phyloP scores from a whole-genome alignment of 371 early-diverging fungal genomes.

The Mortierella sp. region DNA sequence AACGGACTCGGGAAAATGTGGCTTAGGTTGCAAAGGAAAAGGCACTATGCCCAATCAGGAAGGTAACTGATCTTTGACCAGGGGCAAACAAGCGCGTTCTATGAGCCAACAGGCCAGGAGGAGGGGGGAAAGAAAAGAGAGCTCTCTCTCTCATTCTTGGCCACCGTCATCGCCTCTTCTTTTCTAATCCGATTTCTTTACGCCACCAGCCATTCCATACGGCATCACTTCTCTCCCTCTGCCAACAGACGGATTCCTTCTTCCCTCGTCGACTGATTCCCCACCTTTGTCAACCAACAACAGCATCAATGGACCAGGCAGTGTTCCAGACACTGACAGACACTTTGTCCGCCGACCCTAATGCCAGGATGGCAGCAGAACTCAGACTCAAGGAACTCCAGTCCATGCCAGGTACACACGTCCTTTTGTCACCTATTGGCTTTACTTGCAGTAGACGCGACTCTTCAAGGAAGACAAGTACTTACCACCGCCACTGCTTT shows the following conservation, averaged over 20 bases:
- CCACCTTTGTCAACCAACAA: not conserved
- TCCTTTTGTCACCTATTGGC: not conserved
- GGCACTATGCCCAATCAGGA: not conserved
- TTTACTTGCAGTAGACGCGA: too few relatives aligned
- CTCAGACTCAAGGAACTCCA: slow-evolving; percentile 76
- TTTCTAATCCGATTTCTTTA: not conserved
- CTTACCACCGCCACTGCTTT: not conserved
- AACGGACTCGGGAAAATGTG: not conserved
- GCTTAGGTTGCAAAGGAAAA: not conserved
- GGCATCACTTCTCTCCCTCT: not conserved
- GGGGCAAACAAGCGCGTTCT: not conserved
- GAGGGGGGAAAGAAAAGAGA: not conserved
- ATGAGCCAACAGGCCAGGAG: not conserved
- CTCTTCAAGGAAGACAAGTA: too few relatives aligned
- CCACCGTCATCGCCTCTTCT: not conserved
- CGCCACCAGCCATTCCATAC: not conserved
- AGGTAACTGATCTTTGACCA: not conserved
- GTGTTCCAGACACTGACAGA: slow-evolving; percentile 79
- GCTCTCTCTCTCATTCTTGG: not conserved
- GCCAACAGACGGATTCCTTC: not conserved
- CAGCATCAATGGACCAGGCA: slow-evolving; percentile 72
- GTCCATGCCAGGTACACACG: slow-evolving; percentile 65
- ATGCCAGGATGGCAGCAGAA: slow-evolving; percentile 79
- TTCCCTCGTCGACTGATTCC: not conserved
- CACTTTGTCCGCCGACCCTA: slow-evolving; percentile 76